phyloP scores from a whole-genome alignment of 331 rosid genomes.

The Saraca asoca region DNA sequence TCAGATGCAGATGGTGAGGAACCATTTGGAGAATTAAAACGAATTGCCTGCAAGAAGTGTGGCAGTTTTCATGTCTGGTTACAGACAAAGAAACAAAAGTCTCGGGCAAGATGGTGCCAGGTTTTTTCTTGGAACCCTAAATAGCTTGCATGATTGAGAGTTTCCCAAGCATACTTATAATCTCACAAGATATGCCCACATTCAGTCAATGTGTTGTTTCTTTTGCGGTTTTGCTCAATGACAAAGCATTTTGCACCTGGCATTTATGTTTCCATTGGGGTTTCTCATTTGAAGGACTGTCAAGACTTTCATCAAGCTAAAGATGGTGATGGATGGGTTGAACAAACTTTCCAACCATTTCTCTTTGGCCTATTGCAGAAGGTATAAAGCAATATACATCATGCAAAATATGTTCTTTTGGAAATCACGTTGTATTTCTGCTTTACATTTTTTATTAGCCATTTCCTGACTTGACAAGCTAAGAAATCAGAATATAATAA shows the following conservation, averaged over 20 bases:
- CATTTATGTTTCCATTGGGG: conserved; percentile 32
- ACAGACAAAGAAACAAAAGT: conserved; percentile 76
- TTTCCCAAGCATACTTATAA: conserved; percentile 10
- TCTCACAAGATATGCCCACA: conserved; percentile 12
- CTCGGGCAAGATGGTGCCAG: conserved; percentile 99
- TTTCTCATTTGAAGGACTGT: conserved; percentile 72
- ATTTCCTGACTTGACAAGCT: conserved; percentile 9
- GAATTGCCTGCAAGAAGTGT: conserved; percentile 87
- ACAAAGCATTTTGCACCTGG: conserved; percentile 22
- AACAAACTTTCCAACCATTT: conserved; percentile 90
- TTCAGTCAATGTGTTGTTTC: conserved; percentile 12
- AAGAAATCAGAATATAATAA: not conserved
- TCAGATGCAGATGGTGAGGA: conserved; percentile 74
- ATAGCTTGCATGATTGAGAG: conserved; percentile 32
- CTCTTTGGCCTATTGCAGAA: conserved; percentile 90
- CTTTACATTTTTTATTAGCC: conserved; percentile 3
- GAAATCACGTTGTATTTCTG: conserved; percentile 4
- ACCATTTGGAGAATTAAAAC: conserved; percentile 72
- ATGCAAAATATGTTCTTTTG: conserved; percentile 14
- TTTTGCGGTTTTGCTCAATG: conserved; percentile 8
- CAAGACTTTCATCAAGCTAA: conserved; percentile 94
- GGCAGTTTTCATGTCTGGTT: conserved; percentile 78
- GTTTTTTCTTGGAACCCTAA: conserved; percentile 46
- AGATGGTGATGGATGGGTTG: conserved; percentile 99
- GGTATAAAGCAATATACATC: conserved; percentile 48